Conservation (phyloP, 139 green algal species). For the Auxenochlorella pyrenoidosa region DNA sequence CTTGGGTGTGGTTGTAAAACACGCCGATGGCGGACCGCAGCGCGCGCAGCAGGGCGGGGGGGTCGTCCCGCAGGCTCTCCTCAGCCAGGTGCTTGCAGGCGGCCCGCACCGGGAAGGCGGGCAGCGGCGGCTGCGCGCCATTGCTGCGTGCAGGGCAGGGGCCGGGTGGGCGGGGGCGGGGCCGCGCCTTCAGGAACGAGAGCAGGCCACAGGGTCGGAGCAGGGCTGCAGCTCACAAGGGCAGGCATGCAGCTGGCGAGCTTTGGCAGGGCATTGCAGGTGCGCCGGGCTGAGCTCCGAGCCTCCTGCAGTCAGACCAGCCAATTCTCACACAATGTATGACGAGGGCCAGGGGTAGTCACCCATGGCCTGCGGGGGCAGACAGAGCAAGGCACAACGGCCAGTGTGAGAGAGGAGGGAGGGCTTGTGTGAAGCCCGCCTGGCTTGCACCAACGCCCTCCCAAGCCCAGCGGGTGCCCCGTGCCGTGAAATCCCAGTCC, state of each 20-base stretch:
- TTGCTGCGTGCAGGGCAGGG: conserved; percentile 10
- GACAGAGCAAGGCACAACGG: no score
- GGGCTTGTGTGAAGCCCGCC: neutral
- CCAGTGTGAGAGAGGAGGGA: neutral
- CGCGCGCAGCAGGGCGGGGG: conserved; percentile 46
- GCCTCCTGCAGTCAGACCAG: neutral
- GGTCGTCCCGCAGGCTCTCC: neutral
- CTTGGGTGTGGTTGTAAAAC: conserved; percentile 83
- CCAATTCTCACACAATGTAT: conserved; percentile 1
- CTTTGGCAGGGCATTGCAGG: no score
- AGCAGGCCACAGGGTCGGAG: neutral
- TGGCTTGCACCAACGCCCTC: no score
- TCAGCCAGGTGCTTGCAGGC: conserved; percentile 61
- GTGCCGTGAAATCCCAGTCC: no score
- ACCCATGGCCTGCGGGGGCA: conserved; percentile 28
- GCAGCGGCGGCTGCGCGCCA: conserved; percentile 44
- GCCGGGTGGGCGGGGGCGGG: neutral
- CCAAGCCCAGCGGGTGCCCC: no score
- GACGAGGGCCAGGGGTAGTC: conserved; percentile 62
- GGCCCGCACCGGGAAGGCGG: conserved; percentile 67
- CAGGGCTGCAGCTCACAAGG: neutral
- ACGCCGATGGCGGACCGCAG: conserved; percentile 67
- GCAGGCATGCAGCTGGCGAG: neutral
- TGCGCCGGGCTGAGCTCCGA: neutral
- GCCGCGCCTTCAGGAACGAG: neutral